A percentile compares a stretch with the other conserved stretches of the same genome.
Evolutionary conservation across 2,329 filamentous ascomycete species (phyloP).

Genomic region (Claviceps humidiphila): DNA sequence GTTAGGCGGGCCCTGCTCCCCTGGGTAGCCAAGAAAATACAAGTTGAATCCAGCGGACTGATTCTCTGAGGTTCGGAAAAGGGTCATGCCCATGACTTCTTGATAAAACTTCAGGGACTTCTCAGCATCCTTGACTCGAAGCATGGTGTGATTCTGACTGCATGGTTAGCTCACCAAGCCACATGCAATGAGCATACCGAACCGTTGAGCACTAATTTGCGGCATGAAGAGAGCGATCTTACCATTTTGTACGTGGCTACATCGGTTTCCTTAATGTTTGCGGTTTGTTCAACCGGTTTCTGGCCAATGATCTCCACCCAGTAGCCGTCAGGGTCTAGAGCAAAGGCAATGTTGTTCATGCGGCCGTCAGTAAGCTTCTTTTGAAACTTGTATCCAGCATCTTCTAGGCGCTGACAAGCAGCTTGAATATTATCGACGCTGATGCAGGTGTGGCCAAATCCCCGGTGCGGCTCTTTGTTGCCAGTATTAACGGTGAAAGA

Average conservation of each 20-base stretch:
- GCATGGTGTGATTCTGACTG: conserved; percentile 77
- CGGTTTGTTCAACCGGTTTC: conserved; percentile 58
- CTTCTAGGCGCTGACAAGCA: conserved; percentile 78
- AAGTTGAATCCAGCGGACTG: conserved; percentile 66
- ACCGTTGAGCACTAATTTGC: too few relatives aligned
- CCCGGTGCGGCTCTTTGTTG: conserved; percentile 75
- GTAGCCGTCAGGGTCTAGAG: conserved; percentile 74
- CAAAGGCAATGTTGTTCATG: conserved; percentile 84
- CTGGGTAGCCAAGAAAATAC: conserved; percentile 80
- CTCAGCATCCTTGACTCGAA: conserved; percentile 74
- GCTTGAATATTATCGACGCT: conserved; percentile 74
- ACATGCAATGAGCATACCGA: neutral
- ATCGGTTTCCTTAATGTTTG: conserved; percentile 60
- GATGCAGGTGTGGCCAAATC: conserved; percentile 79
- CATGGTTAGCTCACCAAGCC: neutral
- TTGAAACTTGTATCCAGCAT: conserved; percentile 85
- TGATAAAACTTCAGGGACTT: conserved; percentile 69
- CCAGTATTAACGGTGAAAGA: conserved; percentile 75
- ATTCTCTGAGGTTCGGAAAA: conserved; percentile 61
- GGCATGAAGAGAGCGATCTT: conserved; percentile 4
- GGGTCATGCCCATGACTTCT: conserved; percentile 77
- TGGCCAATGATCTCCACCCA: conserved; percentile 76
- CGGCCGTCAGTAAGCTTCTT: conserved; percentile 84
- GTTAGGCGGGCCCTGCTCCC: conserved; percentile 37
- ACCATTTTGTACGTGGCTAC: conserved; percentile 60